phyloP scores from a whole-genome alignment of 2,329 filamentous ascomycete species.

The Alternaria dauci region DNA sequence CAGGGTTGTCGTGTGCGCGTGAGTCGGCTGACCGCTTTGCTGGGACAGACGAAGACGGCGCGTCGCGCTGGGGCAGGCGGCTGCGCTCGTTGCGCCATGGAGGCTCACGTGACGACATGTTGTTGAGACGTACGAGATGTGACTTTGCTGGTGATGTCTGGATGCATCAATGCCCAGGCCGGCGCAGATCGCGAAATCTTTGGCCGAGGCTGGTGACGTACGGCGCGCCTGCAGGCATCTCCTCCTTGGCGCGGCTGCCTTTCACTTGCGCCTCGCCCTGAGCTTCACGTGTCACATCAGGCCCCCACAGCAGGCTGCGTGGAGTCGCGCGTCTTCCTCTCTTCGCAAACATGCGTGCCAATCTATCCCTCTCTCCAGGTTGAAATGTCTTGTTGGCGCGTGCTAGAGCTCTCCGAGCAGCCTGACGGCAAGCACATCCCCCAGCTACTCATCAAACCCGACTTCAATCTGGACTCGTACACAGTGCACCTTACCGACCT shows the following conservation, averaged over 20 bases:
- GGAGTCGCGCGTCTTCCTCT: not conserved
- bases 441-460: constrained; percentile 69
- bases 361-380: not conserved
- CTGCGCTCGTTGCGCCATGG: constrained; percentile 44
- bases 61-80: constrained; percentile 30
- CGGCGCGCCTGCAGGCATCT: constrained; percentile 12
- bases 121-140: not conserved
- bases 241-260: constrained; percentile 26
- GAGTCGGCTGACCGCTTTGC: constrained; percentile 56
- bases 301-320: not conserved
- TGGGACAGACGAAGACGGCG: constrained; percentile 44
- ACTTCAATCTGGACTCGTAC: constrained; percentile 67
- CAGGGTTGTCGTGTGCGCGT: constrained; percentile 48
- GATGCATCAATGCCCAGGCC: not conserved
- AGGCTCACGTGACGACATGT: constrained; percentile 45
- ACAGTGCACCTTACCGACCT: constrained; percentile 74
- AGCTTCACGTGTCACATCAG: not conserved
- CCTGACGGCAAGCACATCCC: constrained; percentile 55
- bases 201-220: constrained; percentile 33
- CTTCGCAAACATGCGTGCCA: not conserved
- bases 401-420: constrained; percentile 39
- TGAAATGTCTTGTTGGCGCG: constrained; percentile 48
- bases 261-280: constrained; percentile 4
- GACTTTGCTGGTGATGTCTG: not conserved
- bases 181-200: constrained; percentile 22